phyloP scores from a whole-genome alignment of 202 grass and related monocot species.

The Setaria viridis region DNA sequence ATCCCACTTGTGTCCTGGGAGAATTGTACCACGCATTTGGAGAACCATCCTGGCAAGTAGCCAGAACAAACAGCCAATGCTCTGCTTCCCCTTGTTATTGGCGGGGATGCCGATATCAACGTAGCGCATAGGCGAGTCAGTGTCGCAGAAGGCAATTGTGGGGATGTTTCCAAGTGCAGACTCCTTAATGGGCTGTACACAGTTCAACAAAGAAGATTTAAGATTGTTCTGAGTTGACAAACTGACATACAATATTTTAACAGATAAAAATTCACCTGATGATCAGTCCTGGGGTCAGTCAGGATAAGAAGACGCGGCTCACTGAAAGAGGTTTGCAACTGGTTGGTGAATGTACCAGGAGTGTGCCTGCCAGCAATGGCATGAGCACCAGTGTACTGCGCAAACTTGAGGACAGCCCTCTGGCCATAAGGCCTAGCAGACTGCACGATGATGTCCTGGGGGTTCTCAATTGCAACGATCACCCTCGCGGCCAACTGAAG shows the following conservation, averaged over 20 bases:
- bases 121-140: constrained; percentile 95
- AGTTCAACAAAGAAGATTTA: background rate
- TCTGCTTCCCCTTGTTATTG: constrained; percentile 98
- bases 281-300: constrained; percentile 93
- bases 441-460: constrained; percentile 93
- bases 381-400: constrained; percentile 93
- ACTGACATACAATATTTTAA: background rate
- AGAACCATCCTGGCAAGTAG: constrained; percentile 92
- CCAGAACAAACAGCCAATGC: constrained; percentile 96
- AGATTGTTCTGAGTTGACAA: background rate
- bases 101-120: constrained; percentile 97
- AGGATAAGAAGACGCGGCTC: constrained; percentile 94
- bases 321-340: constrained; percentile 88
- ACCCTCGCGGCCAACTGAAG: constrained; percentile 88
- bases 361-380: constrained; percentile 96
- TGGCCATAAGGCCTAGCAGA: constrained; percentile 97
- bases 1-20: constrained; percentile 87
- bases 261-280: constrained; percentile 61
- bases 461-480: constrained; percentile 90
- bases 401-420: constrained; percentile 95
- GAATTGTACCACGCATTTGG: constrained; percentile 92
- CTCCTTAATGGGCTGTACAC: constrained; percentile 87
- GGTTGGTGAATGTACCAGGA: constrained; percentile 98
- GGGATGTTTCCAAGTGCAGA: constrained; percentile 95
- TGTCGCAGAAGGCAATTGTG: constrained; percentile 96